Evolutionary conservation across 495 filamentous ascomycete genomes (phyloP), one percentile per base, ranked within the genome.

Genomic region (Collariella sp.): DNA sequence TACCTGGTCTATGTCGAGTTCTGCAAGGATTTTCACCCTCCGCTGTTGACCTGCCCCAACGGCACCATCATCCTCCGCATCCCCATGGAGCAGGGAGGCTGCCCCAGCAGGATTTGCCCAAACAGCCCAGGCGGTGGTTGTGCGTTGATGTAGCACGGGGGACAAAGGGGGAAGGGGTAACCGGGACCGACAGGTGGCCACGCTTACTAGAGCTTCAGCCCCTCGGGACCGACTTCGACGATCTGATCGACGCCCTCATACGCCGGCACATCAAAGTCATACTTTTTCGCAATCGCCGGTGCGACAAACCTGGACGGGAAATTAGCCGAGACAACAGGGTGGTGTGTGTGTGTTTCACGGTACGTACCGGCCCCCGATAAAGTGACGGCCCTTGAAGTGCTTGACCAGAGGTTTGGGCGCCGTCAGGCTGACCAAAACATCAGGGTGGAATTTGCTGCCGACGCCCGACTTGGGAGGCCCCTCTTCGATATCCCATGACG

Each of bases 391-490:
- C 61, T 71, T 76, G 65, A 93, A 97, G 62, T 78, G 81, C 69
- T 83, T 86, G 22, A 89, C 86, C 47, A 95, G 73, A n/a, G 90
- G 91, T 72, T 98, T 98, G 33, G 93, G 90, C 39, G 93, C 94
- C 46, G 94, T 95, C 67, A 98, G 72, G 62, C 88, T 95, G 58
- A 98, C 81, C 56, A 98, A 67, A 43, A 82, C 81, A 40, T 74
- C 69, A 22, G 93, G 93, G 66, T 85, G 79, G 62, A 94, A 96
- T 19, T 76, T 84, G 56, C 82, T 81, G 6, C 88, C 93, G 0
- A 89, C 82, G 0, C 91, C 93, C 2, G 79, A 76, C 50, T 75
- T 70, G 19, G 91, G 90, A 18, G 91, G 91, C 0, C 93, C 93
- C 2, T 69, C 72, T 61, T 95, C 85, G 35, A 98, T 90, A 72